Percentiles rank a stretch among this genome's conserved stretches.
phyloP scores from a whole-genome alignment of 2,329 filamentous ascomycete species.

The Paraconiothyrium brasiliense region DNA sequence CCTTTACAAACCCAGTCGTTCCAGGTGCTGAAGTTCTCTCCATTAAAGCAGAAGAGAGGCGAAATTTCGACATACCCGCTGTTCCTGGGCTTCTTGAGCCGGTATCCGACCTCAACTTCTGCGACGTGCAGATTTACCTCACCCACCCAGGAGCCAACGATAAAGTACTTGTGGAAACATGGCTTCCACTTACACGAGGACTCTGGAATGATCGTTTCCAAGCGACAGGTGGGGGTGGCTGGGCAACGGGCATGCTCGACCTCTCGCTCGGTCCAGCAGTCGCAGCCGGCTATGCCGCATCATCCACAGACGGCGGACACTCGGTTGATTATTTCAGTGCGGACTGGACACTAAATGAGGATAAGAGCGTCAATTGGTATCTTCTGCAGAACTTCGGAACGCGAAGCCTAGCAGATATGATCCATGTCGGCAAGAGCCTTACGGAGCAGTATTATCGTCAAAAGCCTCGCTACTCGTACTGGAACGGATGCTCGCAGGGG shows the following conservation, averaged over 20 bases:
- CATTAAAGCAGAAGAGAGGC: slow-evolving; percentile 24
- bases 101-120: slow-evolving; percentile 22
- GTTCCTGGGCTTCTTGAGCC: slow-evolving; percentile 23
- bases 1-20: slow-evolving; percentile 16
- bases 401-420: slow-evolving; percentile 38
- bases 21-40: slow-evolving; percentile 24
- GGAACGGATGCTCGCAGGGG: slow-evolving; percentile 46
- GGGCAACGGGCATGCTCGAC: slow-evolving; percentile 28
- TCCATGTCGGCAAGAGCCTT: slow-evolving; percentile 33
- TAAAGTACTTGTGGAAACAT: slow-evolving; percentile 24
- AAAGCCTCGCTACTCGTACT: slow-evolving; percentile 41
- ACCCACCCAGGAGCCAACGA: slow-evolving; percentile 32
- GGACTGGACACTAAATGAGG: slow-evolving; percentile 13
- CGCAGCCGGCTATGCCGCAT: slow-evolving; percentile 34
- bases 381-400: slow-evolving; percentile 43
- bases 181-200: slow-evolving; percentile 21
- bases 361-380: slow-evolving; percentile 21
- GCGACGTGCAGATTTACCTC: slow-evolving; percentile 30
- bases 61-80: slow-evolving; percentile 20
- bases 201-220: slow-evolving; percentile 38
- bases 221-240: slow-evolving; percentile 37
- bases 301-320: slow-evolving; percentile 36
- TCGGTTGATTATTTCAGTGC: slow-evolving; percentile 2
- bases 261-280: slow-evolving; percentile 22
- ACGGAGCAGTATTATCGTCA: slow-evolving; percentile 41